Conservation (phyloP, 2,329 filamentous ascomycete species). For the Cryphonectria nitschkei region DNA sequence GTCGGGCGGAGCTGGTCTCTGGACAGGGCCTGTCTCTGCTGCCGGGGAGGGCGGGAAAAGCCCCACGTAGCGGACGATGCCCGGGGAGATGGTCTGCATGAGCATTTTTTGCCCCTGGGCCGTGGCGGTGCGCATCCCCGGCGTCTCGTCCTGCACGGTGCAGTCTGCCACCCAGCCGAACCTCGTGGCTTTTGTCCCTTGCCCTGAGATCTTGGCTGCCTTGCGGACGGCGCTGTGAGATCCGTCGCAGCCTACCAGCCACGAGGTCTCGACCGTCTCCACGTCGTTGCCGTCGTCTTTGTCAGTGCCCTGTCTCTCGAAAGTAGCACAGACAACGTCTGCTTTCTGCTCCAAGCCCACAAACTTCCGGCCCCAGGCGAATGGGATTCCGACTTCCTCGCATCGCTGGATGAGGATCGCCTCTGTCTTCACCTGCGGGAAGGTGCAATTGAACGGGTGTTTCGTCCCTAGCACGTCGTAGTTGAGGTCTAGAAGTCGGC, state of each 20-base stretch:
- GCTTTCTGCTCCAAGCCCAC: not conserved
- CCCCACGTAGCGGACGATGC: slow-evolving; percentile 9
- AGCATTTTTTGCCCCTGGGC: not conserved
- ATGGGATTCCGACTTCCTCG: slow-evolving; percentile 18
- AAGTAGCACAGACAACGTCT: slow-evolving; percentile 4
- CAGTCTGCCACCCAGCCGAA: slow-evolving; percentile 41
- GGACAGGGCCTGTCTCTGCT: not conserved
- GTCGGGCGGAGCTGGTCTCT: slow-evolving; percentile 1
- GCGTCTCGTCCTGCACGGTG: slow-evolving; percentile 35
- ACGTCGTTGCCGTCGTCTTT: no score
- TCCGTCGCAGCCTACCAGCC: slow-evolving; percentile 49
- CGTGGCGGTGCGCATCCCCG: slow-evolving; percentile 1
- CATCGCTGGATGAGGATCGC: slow-evolving; percentile 17
- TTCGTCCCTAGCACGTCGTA: slow-evolving; percentile 27
- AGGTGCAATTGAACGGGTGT: slow-evolving; percentile 19
- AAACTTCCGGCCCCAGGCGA: slow-evolving; percentile 19
- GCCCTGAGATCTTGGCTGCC: slow-evolving; percentile 42
- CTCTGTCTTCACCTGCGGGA: slow-evolving; percentile 19
- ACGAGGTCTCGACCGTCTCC: slow-evolving; percentile 36
- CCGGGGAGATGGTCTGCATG: slow-evolving; percentile 8
- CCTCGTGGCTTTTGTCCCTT: slow-evolving; percentile 42
- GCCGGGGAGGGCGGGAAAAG: not conserved
- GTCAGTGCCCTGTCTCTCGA: not conserved
- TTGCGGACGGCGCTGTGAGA: slow-evolving; percentile 45
- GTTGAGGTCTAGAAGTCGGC: slow-evolving; percentile 14